A percentile compares a stretch with the other conserved stretches of the same genome.
Conservation (phyloP, 495 filamentous ascomycete species). For the Entonaema liquescens region DNA sequence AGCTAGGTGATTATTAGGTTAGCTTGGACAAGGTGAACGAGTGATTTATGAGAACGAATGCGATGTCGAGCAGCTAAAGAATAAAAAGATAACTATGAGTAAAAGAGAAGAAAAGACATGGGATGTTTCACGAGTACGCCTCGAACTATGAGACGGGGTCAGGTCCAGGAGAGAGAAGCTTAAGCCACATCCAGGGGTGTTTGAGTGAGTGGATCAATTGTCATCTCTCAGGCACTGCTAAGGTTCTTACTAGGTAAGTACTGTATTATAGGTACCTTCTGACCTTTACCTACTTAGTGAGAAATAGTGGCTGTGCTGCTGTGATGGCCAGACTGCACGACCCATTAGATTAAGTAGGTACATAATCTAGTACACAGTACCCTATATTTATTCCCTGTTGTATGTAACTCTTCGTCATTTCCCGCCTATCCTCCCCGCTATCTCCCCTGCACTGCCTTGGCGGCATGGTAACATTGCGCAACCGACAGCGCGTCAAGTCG, state of each 20-base stretch:
- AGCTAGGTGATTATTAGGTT: conserved; percentile 8
- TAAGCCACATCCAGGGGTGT: conserved; percentile 36
- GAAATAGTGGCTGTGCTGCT: no score
- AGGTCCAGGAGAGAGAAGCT: conserved; percentile 19
- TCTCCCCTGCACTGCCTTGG: conserved; percentile 30
- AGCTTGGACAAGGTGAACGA: not conserved
- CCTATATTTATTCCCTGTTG: no score
- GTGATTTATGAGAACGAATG: conserved; percentile 14
- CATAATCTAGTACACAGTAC: no score
- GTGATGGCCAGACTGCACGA: no score
- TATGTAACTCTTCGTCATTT: no score
- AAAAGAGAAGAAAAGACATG: conserved; percentile 9
- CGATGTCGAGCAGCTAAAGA: not conserved
- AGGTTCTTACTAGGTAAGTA: not conserved
- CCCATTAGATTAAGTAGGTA: no score
- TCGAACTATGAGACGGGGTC: conserved; percentile 32
- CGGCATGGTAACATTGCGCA: conserved; percentile 27
- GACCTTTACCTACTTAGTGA: no score
- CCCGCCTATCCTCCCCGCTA: not conserved
- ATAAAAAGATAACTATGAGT: not conserved
- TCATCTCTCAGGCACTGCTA: no score
- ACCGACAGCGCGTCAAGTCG: conserved; percentile 7
- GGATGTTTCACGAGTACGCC: conserved; percentile 24
- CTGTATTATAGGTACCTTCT: not conserved
- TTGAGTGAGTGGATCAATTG: conserved; percentile 3